These are phyloP conservation scores for Trifolium repens DNA, from an alignment of 306 rosid genomes.

Conservation along the genomic window DNA sequence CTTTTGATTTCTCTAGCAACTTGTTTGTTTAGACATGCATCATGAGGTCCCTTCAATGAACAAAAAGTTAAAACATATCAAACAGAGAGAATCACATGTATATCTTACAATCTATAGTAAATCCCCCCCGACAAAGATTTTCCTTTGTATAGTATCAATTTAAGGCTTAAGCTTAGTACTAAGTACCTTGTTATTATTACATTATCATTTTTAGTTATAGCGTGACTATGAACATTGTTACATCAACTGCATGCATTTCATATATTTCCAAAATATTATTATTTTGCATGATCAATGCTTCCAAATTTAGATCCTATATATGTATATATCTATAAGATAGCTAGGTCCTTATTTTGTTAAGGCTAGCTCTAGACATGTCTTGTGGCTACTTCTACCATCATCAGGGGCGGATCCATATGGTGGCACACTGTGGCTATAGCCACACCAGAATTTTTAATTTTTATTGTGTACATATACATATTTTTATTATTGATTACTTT, in stretches of 20 bases:
- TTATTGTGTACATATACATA: no score
- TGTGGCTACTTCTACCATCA: no score
- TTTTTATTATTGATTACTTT: no score
- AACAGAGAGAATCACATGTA: not conserved
- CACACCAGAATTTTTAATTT: no score
- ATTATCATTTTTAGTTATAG: not conserved
- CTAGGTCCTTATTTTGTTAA: not conserved
- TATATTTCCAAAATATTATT: not conserved
- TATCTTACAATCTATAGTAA: not conserved
- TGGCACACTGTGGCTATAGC: no score
- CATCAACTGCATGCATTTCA: not conserved
- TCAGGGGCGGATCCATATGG: no score
- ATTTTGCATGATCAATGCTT: not conserved
- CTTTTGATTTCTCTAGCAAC: constrained; percentile 22
- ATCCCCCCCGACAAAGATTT: not conserved
- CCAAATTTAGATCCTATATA: constrained; percentile 9
- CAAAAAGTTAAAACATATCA: constrained; percentile 9
- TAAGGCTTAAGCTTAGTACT: not conserved
- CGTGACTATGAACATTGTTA: not conserved
- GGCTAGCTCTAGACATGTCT: not conserved
- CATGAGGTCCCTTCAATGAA: not conserved
- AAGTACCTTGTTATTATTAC: not conserved
- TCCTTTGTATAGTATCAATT: not conserved
- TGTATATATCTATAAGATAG: not conserved
- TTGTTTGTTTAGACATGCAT: not conserved